These are phyloP conservation scores for Allium sativum DNA, from an alignment of 106 monocot genomes.

Conservation along the genomic window DNA sequence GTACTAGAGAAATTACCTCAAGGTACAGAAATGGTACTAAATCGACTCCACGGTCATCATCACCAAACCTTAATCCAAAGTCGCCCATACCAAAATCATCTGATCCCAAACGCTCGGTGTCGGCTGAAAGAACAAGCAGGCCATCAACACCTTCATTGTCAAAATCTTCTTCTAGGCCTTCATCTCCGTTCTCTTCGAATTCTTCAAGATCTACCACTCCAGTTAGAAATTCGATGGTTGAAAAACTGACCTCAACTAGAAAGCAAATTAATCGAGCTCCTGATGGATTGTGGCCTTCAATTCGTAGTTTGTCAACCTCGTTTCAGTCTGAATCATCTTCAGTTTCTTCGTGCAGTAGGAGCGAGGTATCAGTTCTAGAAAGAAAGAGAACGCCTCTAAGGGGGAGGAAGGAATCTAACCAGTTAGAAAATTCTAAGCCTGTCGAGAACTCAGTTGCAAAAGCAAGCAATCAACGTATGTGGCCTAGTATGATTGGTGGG, in stretches of 20 bases:
- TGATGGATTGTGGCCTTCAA: slow-evolving; percentile 78
- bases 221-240: slow-evolving; percentile 28
- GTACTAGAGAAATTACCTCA: slow-evolving; percentile 38
- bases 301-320: slow-evolving; percentile 61
- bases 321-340: slow-evolving; percentile 51
- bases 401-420: slow-evolving; percentile 51
- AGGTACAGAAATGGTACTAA: slow-evolving; percentile 43
- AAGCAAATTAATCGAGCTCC: slow-evolving; percentile 14
- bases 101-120: slow-evolving; percentile 40
- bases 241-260: slow-evolving; percentile 22
- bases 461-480: slow-evolving; percentile 46
- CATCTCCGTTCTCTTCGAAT: slow-evolving; percentile 20
- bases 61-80: slow-evolving; percentile 25
- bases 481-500: slow-evolving; percentile 36
- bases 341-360: slow-evolving; percentile 19
- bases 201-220: slow-evolving; percentile 49
- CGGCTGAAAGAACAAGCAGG: slow-evolving; percentile 49
- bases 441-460: slow-evolving; percentile 35
- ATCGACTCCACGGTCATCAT: slow-evolving; percentile 22
- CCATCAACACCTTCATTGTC: slow-evolving; percentile 24
- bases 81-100: slow-evolving; percentile 3
- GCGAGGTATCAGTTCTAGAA: slow-evolving; percentile 9
- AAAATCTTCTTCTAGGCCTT: slow-evolving; percentile 29
- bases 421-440: slow-evolving; percentile 54
- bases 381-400: slow-evolving; percentile 27